phyloP scores from a whole-genome alignment of 1,284 basidiomycete species.

The Apiotrichum siamense region DNA sequence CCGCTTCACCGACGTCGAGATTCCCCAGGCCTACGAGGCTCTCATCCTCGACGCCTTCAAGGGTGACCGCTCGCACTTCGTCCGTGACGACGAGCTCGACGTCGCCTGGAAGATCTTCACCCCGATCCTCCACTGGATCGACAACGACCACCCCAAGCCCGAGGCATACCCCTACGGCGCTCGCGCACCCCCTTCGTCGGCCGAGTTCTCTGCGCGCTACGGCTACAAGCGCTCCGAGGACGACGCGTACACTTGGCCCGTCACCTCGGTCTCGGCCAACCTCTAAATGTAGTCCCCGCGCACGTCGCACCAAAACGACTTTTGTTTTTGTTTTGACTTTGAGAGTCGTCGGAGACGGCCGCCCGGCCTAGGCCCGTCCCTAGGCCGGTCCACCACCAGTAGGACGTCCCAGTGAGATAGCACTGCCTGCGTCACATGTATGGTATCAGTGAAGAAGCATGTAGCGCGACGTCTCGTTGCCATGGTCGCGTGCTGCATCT shows the following conservation, averaged over 20 bases:
- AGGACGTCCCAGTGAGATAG: background rate
- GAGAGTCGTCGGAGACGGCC: background rate
- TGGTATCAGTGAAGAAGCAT: background rate
- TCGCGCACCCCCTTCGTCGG: constrained; percentile 79
- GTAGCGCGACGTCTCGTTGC: too few relatives aligned
- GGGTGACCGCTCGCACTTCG: constrained; percentile 61
- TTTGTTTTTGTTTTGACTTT: background rate
- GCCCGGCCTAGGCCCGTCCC: background rate
- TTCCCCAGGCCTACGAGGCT: constrained; percentile 91
- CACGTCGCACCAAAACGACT: background rate
- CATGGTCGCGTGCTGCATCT: too few relatives aligned
- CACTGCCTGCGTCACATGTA: background rate
- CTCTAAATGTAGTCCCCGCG: constrained; percentile 15
- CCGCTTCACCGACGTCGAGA: constrained; percentile 77
- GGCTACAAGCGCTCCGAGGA: constrained; percentile 66
- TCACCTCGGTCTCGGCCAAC: constrained; percentile 33
- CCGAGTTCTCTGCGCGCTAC: constrained; percentile 65
- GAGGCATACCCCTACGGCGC: constrained; percentile 82
- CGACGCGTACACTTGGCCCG: constrained; percentile 58
- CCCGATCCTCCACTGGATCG: constrained; percentile 87
- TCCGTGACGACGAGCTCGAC: constrained; percentile 89
- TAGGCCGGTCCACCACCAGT: background rate
- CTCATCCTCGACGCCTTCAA: constrained; percentile 84
- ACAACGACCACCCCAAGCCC: constrained; percentile 54
- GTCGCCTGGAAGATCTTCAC: constrained; percentile 98